Conservation (phyloP, 129 eudicot species). For the Lonicera japonica region DNA sequence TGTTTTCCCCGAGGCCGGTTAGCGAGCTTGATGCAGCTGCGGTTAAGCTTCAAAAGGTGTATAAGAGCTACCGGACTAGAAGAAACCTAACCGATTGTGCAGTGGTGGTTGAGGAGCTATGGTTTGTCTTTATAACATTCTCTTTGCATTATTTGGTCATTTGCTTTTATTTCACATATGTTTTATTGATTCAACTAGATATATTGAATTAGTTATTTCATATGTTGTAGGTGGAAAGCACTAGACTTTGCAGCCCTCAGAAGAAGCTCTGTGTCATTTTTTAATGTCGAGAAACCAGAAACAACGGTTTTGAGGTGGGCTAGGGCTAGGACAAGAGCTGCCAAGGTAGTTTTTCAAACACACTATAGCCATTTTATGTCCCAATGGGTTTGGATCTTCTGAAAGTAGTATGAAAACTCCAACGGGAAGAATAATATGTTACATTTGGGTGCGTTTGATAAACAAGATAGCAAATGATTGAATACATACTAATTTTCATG, state of each 20-base stretch:
- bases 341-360: constrained; percentile 50
- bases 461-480: too few species aligned
- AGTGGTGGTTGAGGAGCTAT: constrained; percentile 83
- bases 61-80: constrained; percentile 83
- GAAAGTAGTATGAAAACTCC: too few species aligned
- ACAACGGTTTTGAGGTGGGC: constrained; percentile 86
- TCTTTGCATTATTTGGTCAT: not conserved
- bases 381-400: too few species aligned
- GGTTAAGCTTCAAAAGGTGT: constrained; percentile 63
- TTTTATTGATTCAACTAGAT: too few species aligned
- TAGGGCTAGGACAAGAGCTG: constrained; percentile 83
- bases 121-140: constrained; percentile 38
- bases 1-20: constrained; percentile 78
- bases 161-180: not conserved
- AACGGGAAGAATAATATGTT: too few species aligned
- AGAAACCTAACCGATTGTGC: constrained; percentile 95
- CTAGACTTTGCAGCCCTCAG: constrained; percentile 75
- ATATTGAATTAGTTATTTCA: not conserved
- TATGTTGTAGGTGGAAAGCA: constrained; percentile 79
- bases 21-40: constrained; percentile 95
- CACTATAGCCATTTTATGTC: too few species aligned
- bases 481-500: too few species aligned
- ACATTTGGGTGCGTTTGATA: too few species aligned
- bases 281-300: constrained; percentile 72
- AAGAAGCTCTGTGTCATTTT: constrained; percentile 78